phyloP scores from a whole-genome alignment of 176 grass and related monocot species.

The Tillandsia fasciculata region DNA sequence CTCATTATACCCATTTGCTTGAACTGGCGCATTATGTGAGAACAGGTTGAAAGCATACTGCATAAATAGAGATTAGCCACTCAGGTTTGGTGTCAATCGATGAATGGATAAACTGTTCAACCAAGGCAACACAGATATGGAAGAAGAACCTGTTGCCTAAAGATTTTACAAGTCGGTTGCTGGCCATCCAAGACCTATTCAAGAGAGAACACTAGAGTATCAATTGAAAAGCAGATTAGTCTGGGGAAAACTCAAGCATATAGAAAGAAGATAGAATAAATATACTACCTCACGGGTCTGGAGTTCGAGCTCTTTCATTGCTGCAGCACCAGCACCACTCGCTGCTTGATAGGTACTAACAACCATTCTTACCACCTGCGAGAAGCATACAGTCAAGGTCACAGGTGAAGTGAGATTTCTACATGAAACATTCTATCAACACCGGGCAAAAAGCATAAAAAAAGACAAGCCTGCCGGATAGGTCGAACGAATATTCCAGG shows the following conservation, averaged over 20 bases:
- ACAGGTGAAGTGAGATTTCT: background rate
- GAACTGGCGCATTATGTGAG: slow-evolving; percentile 84
- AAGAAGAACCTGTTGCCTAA: slow-evolving; percentile 65
- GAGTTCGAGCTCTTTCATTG: slow-evolving; percentile 85
- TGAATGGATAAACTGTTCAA: slow-evolving; percentile 1
- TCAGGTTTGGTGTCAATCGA: background rate
- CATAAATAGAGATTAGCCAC: slow-evolving; percentile 25
- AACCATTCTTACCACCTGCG: slow-evolving; percentile 83
- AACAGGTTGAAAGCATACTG: slow-evolving; percentile 99
- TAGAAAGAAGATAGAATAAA: slow-evolving; percentile 1
- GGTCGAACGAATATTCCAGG: too few species aligned
- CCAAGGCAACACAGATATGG: background rate
- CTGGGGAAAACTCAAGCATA: slow-evolving; percentile 3
- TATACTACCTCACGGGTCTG: slow-evolving; percentile 68
- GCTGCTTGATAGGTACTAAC: slow-evolving; percentile 98
- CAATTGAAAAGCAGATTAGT: background rate
- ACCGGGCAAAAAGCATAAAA: background rate
- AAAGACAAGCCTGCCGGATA: background rate
- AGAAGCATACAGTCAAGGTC: slow-evolving; percentile 5
- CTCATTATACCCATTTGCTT: slow-evolving; percentile 92
- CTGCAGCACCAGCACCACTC: slow-evolving; percentile 92
- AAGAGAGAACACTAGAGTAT: slow-evolving; percentile 2
- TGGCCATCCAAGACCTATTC: slow-evolving; percentile 88
- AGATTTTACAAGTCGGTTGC: slow-evolving; percentile 89
- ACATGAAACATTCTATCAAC: background rate